Evolutionary conservation across 768 basidiomycete species (phyloP).

Genomic region (Leccinum barrowsii): DNA sequence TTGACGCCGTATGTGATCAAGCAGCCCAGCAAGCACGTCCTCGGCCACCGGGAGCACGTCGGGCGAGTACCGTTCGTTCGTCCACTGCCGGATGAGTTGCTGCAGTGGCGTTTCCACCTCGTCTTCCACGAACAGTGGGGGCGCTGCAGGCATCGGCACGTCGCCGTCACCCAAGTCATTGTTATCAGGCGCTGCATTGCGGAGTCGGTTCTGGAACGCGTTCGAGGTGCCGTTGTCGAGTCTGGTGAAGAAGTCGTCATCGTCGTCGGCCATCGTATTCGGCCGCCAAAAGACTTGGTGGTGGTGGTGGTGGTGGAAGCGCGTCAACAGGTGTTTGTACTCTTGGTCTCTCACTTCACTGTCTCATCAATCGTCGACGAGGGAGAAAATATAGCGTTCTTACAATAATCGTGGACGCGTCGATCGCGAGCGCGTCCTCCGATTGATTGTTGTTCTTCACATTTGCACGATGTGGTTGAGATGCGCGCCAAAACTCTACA

Average conservation of each 20-base stretch:
- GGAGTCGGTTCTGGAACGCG: slow-evolving; percentile 36
- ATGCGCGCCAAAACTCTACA: not conserved
- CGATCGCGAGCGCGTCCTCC: not conserved
- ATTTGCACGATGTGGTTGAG: not conserved
- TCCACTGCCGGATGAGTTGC: slow-evolving; percentile 76
- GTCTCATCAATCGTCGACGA: not conserved
- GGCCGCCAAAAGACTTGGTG: too few species aligned
- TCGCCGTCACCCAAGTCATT: slow-evolving; percentile 23
- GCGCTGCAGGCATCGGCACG: slow-evolving; percentile 28
- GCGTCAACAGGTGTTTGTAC: not conserved
- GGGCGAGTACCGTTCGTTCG: slow-evolving; percentile 80
- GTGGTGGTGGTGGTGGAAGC: too few species aligned
- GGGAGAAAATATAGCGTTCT: not conserved
- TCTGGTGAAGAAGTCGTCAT: slow-evolving; percentile 28
- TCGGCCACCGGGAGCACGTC: slow-evolving; percentile 76
- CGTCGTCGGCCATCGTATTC: slow-evolving; percentile 6
- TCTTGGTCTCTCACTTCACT: not conserved
- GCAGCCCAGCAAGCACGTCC: slow-evolving; percentile 55
- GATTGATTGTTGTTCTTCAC: not conserved
- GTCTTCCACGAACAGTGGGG: slow-evolving; percentile 30
- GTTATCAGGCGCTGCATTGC: slow-evolving; percentile 29
- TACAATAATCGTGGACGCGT: not conserved
- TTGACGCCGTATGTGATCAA: slow-evolving; percentile 81
- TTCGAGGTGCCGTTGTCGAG: slow-evolving; percentile 16
- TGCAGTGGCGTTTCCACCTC: slow-evolving; percentile 59